Evolutionary conservation across 192 early-diverging fungal species (phyloP).

Genomic region (Entomortierella chlamydospora): DNA sequence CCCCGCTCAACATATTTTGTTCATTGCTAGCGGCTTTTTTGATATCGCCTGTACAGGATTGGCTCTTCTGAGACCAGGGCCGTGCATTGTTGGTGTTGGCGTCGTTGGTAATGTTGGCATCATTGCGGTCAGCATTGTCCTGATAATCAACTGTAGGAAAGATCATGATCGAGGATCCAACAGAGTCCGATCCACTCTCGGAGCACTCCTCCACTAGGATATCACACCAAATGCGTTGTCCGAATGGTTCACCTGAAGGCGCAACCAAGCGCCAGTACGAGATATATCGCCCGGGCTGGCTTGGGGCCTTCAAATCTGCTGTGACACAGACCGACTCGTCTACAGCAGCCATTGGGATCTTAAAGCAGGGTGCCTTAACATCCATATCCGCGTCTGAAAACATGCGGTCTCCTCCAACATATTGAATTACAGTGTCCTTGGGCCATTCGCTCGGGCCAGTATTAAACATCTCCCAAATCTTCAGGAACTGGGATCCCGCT

Average conservation of each 20-base stretch:
- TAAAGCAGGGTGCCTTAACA: constrained; percentile 32
- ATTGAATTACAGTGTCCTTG: constrained; percentile 63
- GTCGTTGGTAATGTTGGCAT: background rate
- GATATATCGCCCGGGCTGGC: constrained; percentile 65
- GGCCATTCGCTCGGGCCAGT: constrained; percentile 72
- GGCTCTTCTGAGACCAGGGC: background rate
- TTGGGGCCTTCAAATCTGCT: constrained; percentile 74
- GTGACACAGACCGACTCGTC: constrained; percentile 67
- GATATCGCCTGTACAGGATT: background rate
- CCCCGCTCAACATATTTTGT: too few relatives aligned
- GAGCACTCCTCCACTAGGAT: constrained; percentile 65
- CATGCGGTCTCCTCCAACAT: constrained; percentile 65
- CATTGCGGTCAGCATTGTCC: constrained; percentile 1
- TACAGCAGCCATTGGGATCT: constrained; percentile 61
- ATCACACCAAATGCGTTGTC: constrained; percentile 74
- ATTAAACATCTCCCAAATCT: constrained; percentile 80
- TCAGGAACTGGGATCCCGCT: constrained; percentile 68
- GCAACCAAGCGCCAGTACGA: constrained; percentile 73
- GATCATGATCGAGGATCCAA: constrained; percentile 57
- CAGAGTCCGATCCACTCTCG: constrained; percentile 52
- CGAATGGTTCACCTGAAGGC: constrained; percentile 71
- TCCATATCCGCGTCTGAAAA: constrained; percentile 56
- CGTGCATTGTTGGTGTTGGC: background rate
- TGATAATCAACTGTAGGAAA: constrained; percentile 55
- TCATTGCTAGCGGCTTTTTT: too few relatives aligned